These are phyloP conservation scores for Thinopyrum elongatum DNA, from an alignment of 176 grass and related monocot genomes.

Conservation along the genomic window DNA sequence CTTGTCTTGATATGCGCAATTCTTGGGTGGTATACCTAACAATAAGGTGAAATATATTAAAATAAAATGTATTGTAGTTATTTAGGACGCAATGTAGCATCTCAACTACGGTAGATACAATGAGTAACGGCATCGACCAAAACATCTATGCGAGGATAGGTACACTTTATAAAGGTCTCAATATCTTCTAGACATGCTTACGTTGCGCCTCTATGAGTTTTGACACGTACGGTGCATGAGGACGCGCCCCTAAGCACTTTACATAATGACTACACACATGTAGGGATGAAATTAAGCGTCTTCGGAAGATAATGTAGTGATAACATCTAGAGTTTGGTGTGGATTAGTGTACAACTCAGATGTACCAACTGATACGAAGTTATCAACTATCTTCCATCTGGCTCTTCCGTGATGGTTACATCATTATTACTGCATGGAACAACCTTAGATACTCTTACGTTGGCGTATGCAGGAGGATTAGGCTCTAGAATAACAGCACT, in stretches of 20 bases:
- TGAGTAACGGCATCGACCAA: background rate
- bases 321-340: background rate
- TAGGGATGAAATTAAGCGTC: background rate
- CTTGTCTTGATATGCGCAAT: too few species aligned
- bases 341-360: background rate
- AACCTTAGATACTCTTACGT: constrained; percentile 10
- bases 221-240: background rate
- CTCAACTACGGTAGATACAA: too few species aligned
- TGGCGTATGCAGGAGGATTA: constrained; percentile 23
- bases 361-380: background rate
- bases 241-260: background rate
- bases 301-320: background rate
- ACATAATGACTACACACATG: background rate
- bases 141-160: background rate
- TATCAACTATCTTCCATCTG: background rate
- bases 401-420: constrained; percentile 13
- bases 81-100: too few species aligned
- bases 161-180: background rate
- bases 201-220: background rate
- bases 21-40: too few species aligned
- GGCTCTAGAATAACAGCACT: constrained; percentile 2
- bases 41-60: too few species aligned
- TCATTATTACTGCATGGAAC: background rate
- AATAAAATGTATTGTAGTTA: too few species aligned
- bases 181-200: background rate